These are phyloP conservation scores for Mortierella sp. DNA, from an alignment of 371 early-diverging fungal genomes.

Conservation along the genomic window DNA sequence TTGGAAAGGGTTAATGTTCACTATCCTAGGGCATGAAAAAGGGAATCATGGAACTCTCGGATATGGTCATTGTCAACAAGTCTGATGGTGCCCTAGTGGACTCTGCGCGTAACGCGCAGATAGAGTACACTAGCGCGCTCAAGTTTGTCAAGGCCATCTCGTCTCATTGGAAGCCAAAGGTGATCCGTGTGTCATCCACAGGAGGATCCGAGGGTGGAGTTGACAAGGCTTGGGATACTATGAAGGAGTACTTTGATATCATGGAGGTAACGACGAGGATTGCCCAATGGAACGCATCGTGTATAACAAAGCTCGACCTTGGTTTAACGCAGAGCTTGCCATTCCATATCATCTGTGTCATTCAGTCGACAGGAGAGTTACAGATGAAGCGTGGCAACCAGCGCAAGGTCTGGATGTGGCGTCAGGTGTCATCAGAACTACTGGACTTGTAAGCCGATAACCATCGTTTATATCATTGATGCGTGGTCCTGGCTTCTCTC, in stretches of 20 bases:
- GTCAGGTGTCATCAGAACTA: slow-evolving; percentile 69
- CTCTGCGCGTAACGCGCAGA: slow-evolving; percentile 71
- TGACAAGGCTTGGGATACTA: slow-evolving; percentile 72
- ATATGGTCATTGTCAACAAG: slow-evolving; percentile 83
- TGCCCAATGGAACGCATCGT: too few relatives aligned
- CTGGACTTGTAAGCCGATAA: slow-evolving; percentile 57
- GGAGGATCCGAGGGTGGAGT: slow-evolving; percentile 63
- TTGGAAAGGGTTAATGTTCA: too few relatives aligned
- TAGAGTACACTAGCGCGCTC: slow-evolving; percentile 72
- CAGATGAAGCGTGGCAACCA: slow-evolving; percentile 65
- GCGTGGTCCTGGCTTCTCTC: neutral
- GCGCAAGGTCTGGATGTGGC: slow-evolving; percentile 81
- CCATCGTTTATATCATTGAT: too few relatives aligned
- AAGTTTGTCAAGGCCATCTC: slow-evolving; percentile 62
- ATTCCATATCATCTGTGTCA: neutral
- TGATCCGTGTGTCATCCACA: slow-evolving; percentile 69
- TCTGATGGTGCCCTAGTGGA: slow-evolving; percentile 74
- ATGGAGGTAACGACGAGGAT: slow-evolving; percentile 49
- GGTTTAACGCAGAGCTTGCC: too few relatives aligned
- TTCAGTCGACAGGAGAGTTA: slow-evolving; percentile 59
- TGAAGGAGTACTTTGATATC: slow-evolving; percentile 65
- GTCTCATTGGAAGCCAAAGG: slow-evolving; percentile 57
- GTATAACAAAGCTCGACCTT: too few relatives aligned
- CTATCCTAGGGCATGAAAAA: slow-evolving; percentile 82
- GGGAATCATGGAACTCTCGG: slow-evolving; percentile 85